Percentiles rank a stretch among this genome's conserved stretches.
Conservation (phyloP, 2,329 filamentous ascomycete species). For the Pseudogymnoascus sp. region DNA sequence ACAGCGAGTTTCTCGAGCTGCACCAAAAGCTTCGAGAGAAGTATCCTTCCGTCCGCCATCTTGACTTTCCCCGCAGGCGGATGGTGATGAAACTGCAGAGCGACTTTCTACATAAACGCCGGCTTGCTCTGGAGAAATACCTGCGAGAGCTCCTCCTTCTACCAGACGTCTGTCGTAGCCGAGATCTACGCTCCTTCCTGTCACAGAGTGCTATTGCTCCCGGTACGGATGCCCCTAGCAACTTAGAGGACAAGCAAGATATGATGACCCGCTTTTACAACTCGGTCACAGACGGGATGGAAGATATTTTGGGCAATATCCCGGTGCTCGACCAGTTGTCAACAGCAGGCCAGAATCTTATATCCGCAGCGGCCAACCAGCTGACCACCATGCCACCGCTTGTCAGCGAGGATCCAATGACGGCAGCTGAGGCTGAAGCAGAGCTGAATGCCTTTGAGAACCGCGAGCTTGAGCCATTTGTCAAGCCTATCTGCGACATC, state of each 20-base stretch:
- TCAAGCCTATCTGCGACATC: constrained; percentile 96
- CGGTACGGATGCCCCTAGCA: constrained; percentile 45
- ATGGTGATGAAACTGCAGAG: constrained; percentile 95
- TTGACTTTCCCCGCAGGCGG: constrained; percentile 86
- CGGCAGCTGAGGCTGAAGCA: constrained; percentile 75
- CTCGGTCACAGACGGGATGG: constrained; percentile 95
- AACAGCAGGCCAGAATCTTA: constrained; percentile 82
- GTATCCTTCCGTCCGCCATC: constrained; percentile 78
- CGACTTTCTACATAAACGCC: constrained; percentile 88
- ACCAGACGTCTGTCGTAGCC: constrained; percentile 88
- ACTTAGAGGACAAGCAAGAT: constrained; percentile 64
- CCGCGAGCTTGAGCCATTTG: constrained; percentile 84
- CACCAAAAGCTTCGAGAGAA: constrained; percentile 79
- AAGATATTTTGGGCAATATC: constrained; percentile 94
- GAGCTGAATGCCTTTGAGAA: constrained; percentile 91
- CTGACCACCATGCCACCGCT: constrained; percentile 49
- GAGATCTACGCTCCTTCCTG: constrained; percentile 84
- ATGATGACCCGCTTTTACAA: constrained; percentile 94
- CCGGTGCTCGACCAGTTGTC: constrained; percentile 92
- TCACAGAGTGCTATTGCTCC: constrained; percentile 76
- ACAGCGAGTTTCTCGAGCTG: constrained; percentile 94
- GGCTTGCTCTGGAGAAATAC: constrained; percentile 77
- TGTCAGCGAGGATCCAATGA: constrained; percentile 42
- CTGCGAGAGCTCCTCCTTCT: constrained; percentile 73
- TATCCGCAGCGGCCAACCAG: constrained; percentile 65